Evolutionary conservation across 2,329 filamentous ascomycete species (phyloP).

Genomic region (Aspergillus sp.): DNA sequence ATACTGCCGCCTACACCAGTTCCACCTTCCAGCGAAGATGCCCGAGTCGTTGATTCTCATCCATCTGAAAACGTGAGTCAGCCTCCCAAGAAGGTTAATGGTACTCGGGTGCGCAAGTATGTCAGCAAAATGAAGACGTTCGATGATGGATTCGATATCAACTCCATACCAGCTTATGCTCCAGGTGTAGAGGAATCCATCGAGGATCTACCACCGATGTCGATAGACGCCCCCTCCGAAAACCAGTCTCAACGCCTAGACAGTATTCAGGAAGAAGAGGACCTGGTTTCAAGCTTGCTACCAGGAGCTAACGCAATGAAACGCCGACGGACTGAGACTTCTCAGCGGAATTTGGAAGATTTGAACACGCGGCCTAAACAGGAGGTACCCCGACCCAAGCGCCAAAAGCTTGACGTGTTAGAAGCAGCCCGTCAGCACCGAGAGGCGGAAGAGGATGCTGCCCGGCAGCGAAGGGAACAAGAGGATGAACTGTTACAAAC

Average conservation of each 20-base stretch:
- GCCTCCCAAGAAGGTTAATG: conserved; percentile 19
- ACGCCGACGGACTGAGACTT: conserved; percentile 66
- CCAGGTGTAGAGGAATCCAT: conserved; percentile 25
- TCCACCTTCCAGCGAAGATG: conserved; percentile 4
- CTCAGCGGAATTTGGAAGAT: conserved; percentile 46
- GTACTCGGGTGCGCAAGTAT: conserved; percentile 29
- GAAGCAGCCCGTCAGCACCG: conserved; percentile 59
- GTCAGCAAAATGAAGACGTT: conserved; percentile 70
- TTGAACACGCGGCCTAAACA: conserved; percentile 22
- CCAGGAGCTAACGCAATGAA: conserved; percentile 78
- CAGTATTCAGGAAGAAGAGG: conserved; percentile 41
- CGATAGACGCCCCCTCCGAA: conserved; percentile 19
- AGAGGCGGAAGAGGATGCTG: conserved; percentile 52
- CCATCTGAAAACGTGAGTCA: conserved; percentile 19
- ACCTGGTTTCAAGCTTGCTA: conserved; percentile 70
- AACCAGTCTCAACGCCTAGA: conserved; percentile 30
- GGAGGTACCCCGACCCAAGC: conserved; percentile 45
- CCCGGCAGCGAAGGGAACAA: conserved; percentile 54
- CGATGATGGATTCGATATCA: conserved; percentile 57
- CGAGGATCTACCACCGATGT: conserved; percentile 19
- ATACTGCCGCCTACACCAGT: conserved; percentile 3
- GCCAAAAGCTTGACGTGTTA: conserved; percentile 67
- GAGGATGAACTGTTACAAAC: conserved; percentile 54
- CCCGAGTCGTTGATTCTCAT: conserved; percentile 16
- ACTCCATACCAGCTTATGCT: conserved; percentile 38